phyloP scores from a whole-genome alignment of 2,329 filamentous ascomycete genomes.

The Neonectria magnoliae region DNA sequence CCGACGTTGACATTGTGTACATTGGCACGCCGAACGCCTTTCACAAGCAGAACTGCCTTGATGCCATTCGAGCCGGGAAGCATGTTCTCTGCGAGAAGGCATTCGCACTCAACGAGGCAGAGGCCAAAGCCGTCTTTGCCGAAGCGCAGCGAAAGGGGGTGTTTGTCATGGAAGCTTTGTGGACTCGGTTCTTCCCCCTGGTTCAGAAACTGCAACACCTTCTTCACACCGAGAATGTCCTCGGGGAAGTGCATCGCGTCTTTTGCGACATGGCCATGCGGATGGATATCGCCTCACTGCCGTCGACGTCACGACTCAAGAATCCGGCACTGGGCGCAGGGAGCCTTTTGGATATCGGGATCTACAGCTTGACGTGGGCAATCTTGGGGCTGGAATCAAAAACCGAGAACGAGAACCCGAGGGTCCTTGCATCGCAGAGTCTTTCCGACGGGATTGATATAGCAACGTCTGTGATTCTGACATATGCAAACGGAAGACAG shows the following conservation, averaged over 20 bases:
- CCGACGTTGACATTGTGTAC: conserved; percentile 55
- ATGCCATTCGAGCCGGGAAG: conserved; percentile 54
- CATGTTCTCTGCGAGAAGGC: conserved; percentile 57
- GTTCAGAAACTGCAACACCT: conserved; percentile 46
- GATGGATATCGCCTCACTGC: conserved; percentile 46
- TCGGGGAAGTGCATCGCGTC: conserved; percentile 51
- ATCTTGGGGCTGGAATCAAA: conserved; percentile 46
- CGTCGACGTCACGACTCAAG: conserved; percentile 45
- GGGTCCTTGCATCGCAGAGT: conserved; percentile 49
- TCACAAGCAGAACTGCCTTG: conserved; percentile 53
- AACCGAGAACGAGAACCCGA: conserved; percentile 42
- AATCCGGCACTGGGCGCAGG: conserved; percentile 53
- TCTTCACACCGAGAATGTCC: conserved; percentile 50
- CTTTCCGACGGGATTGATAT: conserved; percentile 47
- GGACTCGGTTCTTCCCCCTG: conserved; percentile 55
- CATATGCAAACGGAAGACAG: conserved; percentile 50
- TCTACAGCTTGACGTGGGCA: conserved; percentile 54
- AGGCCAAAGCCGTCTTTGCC: conserved; percentile 51
- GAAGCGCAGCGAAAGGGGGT: conserved; percentile 51
- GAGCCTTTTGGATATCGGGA: conserved; percentile 53
- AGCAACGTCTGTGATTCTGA: conserved; percentile 49
- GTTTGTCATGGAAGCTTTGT: conserved; percentile 58
- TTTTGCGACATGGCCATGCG: conserved; percentile 52
- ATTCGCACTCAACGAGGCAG: conserved; percentile 51
- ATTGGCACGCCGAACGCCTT: conserved; percentile 56